Evolutionary conservation across 2,329 filamentous ascomycete species (phyloP).

Genomic region (Aspergillus alliaceus): DNA sequence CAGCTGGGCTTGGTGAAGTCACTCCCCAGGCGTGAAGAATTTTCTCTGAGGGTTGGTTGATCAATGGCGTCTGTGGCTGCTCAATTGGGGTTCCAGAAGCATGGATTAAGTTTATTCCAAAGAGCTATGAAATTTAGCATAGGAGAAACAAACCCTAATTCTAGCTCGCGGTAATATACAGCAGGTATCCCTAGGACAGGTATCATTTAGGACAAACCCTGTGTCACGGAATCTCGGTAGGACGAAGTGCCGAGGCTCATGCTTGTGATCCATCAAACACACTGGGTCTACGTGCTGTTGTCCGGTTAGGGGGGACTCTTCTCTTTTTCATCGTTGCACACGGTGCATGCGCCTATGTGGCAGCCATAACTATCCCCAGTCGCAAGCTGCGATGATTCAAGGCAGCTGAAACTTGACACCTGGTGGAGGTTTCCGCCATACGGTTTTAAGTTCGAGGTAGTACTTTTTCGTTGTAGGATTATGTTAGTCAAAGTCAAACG

Average conservation of each 20-base stretch:
- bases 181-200: too few species aligned
- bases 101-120: not conserved
- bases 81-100: not conserved
- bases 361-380: not conserved
- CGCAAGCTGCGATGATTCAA: not conserved
- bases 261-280: not conserved
- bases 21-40: not conserved
- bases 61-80: not conserved
- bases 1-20: not conserved
- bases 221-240: not conserved
- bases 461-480: not conserved
- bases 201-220: not conserved
- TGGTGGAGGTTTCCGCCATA: not conserved
- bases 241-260: not conserved
- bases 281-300: not conserved
- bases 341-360: not conserved
- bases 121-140: not conserved
- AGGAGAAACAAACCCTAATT: not conserved
- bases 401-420: not conserved
- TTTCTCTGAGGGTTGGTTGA: not conserved
- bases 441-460: not conserved
- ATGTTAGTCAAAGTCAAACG: not conserved
- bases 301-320: not conserved
- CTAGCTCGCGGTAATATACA: not conserved
- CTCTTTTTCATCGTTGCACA: too few species aligned